Conservation (phyloP, 1,284 basidiomycete genomes). For the Amylostereum areolatum region DNA sequence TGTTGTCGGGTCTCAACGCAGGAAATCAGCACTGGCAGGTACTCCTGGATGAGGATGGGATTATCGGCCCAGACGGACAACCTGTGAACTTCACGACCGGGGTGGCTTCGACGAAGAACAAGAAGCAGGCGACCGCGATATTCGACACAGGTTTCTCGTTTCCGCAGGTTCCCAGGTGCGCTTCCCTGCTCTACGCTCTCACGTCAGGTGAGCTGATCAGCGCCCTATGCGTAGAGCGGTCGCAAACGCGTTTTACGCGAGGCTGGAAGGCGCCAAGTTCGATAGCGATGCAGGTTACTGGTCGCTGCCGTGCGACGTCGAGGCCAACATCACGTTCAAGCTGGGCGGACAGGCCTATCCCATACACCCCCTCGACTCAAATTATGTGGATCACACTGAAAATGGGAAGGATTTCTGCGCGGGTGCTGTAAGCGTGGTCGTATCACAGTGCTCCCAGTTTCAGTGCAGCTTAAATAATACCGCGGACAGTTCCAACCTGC, state of each 20-base stretch:
- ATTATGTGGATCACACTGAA: slow-evolving; percentile 32
- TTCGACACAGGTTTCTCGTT: slow-evolving; percentile 66
- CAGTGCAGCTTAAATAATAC: neutral
- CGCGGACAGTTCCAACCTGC: slow-evolving; percentile 66
- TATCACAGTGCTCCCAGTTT: neutral
- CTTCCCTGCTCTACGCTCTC: neutral
- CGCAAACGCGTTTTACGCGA: slow-evolving; percentile 50
- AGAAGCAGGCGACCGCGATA: slow-evolving; percentile 46
- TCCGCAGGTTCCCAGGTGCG: slow-evolving; percentile 53
- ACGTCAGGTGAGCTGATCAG: neutral
- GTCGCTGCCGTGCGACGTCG: slow-evolving; percentile 51
- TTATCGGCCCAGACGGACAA: slow-evolving; percentile 35
- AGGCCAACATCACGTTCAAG: slow-evolving; percentile 57
- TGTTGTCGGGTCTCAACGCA: slow-evolving; percentile 17
- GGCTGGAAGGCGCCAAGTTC: slow-evolving; percentile 44
- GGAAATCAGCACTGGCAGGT: slow-evolving; percentile 32
- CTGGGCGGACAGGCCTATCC: slow-evolving; percentile 47
- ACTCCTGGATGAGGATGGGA: slow-evolving; percentile 27
- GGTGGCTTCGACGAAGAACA: slow-evolving; percentile 32
- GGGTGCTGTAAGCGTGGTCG: slow-evolving; percentile 43
- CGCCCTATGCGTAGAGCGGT: slow-evolving; percentile 31
- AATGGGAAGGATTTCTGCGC: slow-evolving; percentile 53
- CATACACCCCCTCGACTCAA: slow-evolving; percentile 59
- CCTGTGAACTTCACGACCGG: slow-evolving; percentile 37
- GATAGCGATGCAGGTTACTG: slow-evolving; percentile 35